Percentiles rank a stretch among this genome's conserved stretches.
Conservation (phyloP, 2,329 filamentous ascomycete species). For the Daldinia sp. region DNA sequence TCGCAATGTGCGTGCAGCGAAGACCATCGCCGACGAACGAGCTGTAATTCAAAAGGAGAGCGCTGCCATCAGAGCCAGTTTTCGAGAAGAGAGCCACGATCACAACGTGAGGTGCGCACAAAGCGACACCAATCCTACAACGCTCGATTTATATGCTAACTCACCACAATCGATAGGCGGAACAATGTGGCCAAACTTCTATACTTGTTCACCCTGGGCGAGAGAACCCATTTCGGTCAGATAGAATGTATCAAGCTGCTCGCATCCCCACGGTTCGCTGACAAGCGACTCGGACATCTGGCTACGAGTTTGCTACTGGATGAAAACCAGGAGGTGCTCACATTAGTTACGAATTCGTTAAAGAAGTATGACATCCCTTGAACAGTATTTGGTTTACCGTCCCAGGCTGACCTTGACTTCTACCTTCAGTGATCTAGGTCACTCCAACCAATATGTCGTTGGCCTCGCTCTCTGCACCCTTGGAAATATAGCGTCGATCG, state of each 20-base stretch:
- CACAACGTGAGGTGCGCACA: conserved; percentile 79
- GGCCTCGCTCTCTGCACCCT: conserved; percentile 95
- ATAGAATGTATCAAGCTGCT: conserved; percentile 99
- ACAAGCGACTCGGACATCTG: conserved; percentile 94
- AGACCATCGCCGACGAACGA: conserved; percentile 98
- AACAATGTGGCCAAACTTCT: conserved; percentile 99
- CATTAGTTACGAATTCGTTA: conserved; percentile 94
- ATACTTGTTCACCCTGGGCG: conserved; percentile 96
- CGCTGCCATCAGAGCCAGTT: conserved; percentile 95
- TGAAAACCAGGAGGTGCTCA: conserved; percentile 98
- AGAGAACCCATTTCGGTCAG: conserved; percentile 97
- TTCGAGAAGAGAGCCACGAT: conserved; percentile 95
- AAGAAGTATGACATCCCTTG: conserved; percentile 75
- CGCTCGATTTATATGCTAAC: conserved; percentile 31
- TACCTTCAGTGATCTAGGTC: conserved; percentile 80
- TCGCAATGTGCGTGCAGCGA: conserved; percentile 96
- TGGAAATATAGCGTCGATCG: conserved; percentile 95
- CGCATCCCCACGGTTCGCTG: conserved; percentile 94
- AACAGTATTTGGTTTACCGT: not conserved
- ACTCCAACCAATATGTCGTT: conserved; percentile 98
- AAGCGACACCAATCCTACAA: conserved; percentile 9
- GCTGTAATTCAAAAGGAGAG: conserved; percentile 99
- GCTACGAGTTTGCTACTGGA: conserved; percentile 96
- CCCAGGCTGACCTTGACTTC: conserved; percentile 17
- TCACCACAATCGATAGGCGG: conserved; percentile 65